phyloP scores from a whole-genome alignment of 2,329 filamentous ascomycete genomes.

The Dactylonectria macrodidyma region DNA sequence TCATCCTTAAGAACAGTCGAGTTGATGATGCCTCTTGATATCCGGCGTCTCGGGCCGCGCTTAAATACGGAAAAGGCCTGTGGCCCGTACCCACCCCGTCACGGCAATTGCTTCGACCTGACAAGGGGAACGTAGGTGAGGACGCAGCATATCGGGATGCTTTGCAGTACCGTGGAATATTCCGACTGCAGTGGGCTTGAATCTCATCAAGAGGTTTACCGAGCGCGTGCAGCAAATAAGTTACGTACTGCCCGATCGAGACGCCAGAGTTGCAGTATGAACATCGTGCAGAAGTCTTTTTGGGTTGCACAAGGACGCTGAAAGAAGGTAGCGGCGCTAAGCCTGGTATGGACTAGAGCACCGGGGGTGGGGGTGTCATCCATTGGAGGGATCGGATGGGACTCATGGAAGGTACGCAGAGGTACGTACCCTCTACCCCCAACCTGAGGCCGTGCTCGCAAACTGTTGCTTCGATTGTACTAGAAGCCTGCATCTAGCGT shows the following conservation, averaged over 20 bases:
- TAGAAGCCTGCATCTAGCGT: not conserved
- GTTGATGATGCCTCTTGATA: not conserved
- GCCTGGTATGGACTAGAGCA: not conserved
- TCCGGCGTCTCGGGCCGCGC: not conserved
- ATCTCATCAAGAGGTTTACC: not conserved
- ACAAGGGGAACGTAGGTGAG: not conserved
- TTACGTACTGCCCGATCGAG: not conserved
- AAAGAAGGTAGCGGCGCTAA: constrained; percentile 2
- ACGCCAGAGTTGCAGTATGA: not conserved
- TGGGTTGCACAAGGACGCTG: not conserved
- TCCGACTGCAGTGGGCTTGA: not conserved
- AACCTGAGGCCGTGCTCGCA: not conserved
- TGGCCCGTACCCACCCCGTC: not conserved
- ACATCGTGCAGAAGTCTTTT: not conserved
- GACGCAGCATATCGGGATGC: not conserved
- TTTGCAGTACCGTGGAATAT: not conserved
- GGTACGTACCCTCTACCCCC: constrained; percentile 1
- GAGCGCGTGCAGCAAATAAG: not conserved
- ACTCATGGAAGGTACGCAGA: not conserved
- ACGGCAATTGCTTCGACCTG: not conserved
- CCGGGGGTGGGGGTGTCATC: too few species aligned
- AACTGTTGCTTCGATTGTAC: not conserved
- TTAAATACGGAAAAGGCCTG: not conserved
- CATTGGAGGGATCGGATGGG: not conserved
- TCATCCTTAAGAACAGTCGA: not conserved